These are phyloP conservation scores for Vitellaria paradoxa DNA, from an alignment of 179 eudicot genomes.

Conservation along the genomic window DNA sequence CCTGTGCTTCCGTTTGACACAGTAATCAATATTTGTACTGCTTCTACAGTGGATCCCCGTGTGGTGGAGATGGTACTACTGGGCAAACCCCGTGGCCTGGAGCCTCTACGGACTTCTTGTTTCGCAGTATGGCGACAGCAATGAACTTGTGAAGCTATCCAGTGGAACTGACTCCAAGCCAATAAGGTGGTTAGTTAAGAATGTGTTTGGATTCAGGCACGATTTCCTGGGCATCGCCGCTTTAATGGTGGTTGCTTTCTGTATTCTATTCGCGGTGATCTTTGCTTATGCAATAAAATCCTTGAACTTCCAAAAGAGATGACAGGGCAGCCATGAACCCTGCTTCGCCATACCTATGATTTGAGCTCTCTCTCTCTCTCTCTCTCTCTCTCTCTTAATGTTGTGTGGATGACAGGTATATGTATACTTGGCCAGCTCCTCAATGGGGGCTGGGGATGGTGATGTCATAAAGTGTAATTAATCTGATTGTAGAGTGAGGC, in stretches of 20 bases:
- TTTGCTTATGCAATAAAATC: conserved; percentile 77
- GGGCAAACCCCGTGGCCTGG: conserved; percentile 95
- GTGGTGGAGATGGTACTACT: conserved; percentile 99
- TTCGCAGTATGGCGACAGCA: conserved; percentile 67
- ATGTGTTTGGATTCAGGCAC: conserved; percentile 66
- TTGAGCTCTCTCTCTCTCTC: no score
- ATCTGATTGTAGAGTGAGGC: conserved; percentile 4
- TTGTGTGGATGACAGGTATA: neutral
- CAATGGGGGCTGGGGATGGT: neutral
- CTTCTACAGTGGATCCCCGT: conserved; percentile 66
- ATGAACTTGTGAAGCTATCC: conserved; percentile 47
- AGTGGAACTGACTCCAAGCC: conserved; percentile 53
- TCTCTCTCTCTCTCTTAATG: no score
- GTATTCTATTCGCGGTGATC: conserved; percentile 57
- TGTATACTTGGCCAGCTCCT: neutral
- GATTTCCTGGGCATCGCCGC: conserved; percentile 69
- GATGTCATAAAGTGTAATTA: neutral
- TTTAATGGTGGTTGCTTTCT: conserved; percentile 57
- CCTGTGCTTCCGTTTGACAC: neutral
- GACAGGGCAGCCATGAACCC: neutral
- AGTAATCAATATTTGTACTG: neutral
- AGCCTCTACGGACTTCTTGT: conserved; percentile 87
- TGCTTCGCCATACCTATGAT: neutral
- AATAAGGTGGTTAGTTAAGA: conserved; percentile 32
- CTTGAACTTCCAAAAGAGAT: conserved; percentile 72